These are phyloP conservation scores for Pontederia crassipes DNA, from an alignment of 176 grass and related monocot genomes.

Conservation along the genomic window DNA sequence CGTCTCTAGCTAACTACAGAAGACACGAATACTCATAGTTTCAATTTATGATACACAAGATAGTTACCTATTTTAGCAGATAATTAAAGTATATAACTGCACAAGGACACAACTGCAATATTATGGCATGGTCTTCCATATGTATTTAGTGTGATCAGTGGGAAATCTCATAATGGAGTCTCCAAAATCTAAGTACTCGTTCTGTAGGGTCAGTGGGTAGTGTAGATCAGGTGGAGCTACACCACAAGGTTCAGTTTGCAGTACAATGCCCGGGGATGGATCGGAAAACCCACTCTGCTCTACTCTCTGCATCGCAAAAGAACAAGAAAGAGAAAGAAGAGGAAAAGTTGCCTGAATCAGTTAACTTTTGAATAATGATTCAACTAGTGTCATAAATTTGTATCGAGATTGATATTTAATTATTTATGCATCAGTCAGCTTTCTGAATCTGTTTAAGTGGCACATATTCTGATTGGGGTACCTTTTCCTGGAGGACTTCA, in stretches of 20 bases:
- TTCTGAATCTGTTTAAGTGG: background rate
- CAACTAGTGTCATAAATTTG: background rate
- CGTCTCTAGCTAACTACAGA: too few species aligned
- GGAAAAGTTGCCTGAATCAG: background rate
- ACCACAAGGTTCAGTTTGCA: conserved; percentile 24
- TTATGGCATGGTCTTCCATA: background rate
- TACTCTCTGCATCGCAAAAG: conserved; percentile 19
- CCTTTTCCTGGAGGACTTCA: conserved; percentile 38
- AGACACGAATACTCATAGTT: too few species aligned
- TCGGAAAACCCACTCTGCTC: conserved; percentile 30
- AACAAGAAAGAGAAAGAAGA: background rate
- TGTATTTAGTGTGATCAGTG: conserved; percentile 3
- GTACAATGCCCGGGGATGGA: conserved; percentile 13
- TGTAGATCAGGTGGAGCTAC: conserved; percentile 19
- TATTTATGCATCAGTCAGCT: background rate
- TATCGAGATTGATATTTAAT: background rate
- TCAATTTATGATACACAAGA: too few species aligned
- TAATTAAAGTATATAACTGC: too few species aligned
- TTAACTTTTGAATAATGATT: background rate
- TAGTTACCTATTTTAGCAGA: too few species aligned
- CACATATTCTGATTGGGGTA: background rate
- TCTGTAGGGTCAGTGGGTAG: conserved; percentile 26
- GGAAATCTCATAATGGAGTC: conserved; percentile 26
- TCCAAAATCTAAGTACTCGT: conserved; percentile 22
- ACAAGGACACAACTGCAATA: too few species aligned